Base-by-base conservation (phyloP, 176 grass and related monocot genomes). In the Raddia distichophylla region DNA sequence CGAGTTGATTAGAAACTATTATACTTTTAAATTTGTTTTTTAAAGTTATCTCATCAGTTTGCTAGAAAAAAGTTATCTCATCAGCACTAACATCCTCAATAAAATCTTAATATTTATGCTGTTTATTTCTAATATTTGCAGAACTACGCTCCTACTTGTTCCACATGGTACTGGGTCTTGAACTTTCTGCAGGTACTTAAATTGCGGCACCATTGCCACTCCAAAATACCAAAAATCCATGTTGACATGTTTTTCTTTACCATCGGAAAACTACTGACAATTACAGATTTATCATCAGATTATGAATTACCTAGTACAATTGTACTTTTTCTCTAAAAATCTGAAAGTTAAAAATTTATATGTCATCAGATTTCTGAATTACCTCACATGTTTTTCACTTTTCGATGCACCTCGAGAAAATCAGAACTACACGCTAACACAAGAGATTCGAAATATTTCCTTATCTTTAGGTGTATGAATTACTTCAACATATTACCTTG, bases 141-240 rank as follows among this genome's bases (percentile, higher is more conserved):
- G 90, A 93, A 98, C n/a, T 87, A 86, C 80, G 89, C 95, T 57
- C 35, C 92, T 54, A 98, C 86, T 69, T 98, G 95, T 63, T 93
- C 92, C 75, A 65, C 49, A 73, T 87, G 85, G 87, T 94, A 92
- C 86, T 97, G 94, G 94, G 71, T 89, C 60, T 73, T 97, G 37
- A 97, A 94, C 76, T 82, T 94, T 62, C 90, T 97, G 47, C 94
- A 97, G 94, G 91, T 90, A 88, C n/a, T 52, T 35, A 18, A 42
- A 64, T 64, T 42, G 47, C 10, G 20, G 11, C 22, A 13, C 3
- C 57, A 69, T 14, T 60, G 61, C n/a, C n/a, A n/a, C n/a, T n/a
- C n/a, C n/a, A n/a, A n/a, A n/a, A n/a, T n/a, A n/a, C n/a, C n/a
- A n/a, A n/a, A n/a, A n/a, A n/a, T n/a, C n/a, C n/a, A n/a, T n/a